Evolutionary conservation across 768 basidiomycete genomes (phyloP).

Genomic region (Scleroderma bovista): DNA sequence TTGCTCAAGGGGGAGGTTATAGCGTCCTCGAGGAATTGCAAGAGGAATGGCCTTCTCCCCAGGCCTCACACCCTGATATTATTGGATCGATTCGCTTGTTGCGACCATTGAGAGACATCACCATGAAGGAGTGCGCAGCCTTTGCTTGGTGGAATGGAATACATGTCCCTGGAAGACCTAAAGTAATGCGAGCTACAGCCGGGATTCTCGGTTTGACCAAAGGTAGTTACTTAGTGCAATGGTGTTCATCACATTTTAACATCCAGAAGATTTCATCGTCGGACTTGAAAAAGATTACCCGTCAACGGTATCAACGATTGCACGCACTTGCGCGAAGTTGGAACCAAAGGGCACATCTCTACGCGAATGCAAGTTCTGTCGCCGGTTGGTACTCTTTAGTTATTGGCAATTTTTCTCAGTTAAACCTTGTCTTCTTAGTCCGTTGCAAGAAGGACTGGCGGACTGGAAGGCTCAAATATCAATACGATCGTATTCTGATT

Average conservation of each 20-base stretch:
- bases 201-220: conserved; percentile 65
- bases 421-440: conserved; percentile 34
- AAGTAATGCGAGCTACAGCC: conserved; percentile 40
- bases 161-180: conserved; percentile 45
- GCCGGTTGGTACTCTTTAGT: conserved; percentile 39
- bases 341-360: conserved; percentile 53
- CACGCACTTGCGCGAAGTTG: conserved; percentile 74
- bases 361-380: conserved; percentile 56
- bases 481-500: conserved; percentile 44
- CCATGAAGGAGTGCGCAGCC: conserved; percentile 72
- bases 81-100: conserved; percentile 35
- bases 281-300: conserved; percentile 80
- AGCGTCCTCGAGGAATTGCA: conserved; percentile 60
- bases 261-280: conserved; percentile 62
- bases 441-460: conserved; percentile 57
- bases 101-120: conserved; percentile 66
- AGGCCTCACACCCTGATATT: conserved; percentile 1
- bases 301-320: conserved; percentile 81
- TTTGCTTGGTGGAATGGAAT: conserved; percentile 74
- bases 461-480: conserved; percentile 74
- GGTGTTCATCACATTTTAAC: neutral
- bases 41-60: conserved; percentile 57
- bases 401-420: neutral
- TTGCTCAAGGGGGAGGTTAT: conserved; percentile 75
- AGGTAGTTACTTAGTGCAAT: conserved; percentile 36